These are phyloP conservation scores for Spizellomyces punctatus DNA, from an alignment of 192 early-diverging fungal genomes.

Conservation along the genomic window DNA sequence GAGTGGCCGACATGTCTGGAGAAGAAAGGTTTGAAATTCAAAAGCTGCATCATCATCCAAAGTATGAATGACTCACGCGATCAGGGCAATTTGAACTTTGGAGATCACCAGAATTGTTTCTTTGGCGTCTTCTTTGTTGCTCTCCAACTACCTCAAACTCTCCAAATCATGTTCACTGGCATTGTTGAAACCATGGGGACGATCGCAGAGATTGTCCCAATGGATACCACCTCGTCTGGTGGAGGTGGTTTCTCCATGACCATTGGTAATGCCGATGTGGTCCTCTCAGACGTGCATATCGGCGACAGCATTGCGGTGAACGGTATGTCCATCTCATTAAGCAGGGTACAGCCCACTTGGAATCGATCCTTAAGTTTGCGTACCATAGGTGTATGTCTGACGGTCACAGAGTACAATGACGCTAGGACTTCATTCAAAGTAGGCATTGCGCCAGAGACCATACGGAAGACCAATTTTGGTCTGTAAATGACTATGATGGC, in stretches of 20 bases:
- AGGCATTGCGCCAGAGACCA: slow-evolving; percentile 89
- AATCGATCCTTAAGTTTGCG: neutral
- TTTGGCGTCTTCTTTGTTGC: too few relatives aligned
- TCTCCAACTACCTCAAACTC: neutral
- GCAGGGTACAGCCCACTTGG: neutral
- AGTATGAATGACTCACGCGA: too few relatives aligned
- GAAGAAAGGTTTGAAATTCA: too few relatives aligned
- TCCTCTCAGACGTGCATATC: slow-evolving; percentile 82
- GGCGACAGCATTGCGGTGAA: slow-evolving; percentile 95
- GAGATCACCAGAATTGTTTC: too few relatives aligned
- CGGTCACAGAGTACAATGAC: slow-evolving; percentile 89
- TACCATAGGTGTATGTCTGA: slow-evolving; percentile 82
- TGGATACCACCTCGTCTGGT: slow-evolving; percentile 77
- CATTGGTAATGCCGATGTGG: slow-evolving; percentile 65
- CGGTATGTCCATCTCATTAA: slow-evolving; percentile 57
- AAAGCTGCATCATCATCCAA: too few relatives aligned
- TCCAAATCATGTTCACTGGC: slow-evolving; percentile 87
- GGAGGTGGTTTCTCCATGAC: slow-evolving; percentile 87
- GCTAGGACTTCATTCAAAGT: slow-evolving; percentile 78
- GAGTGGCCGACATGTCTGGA: too few relatives aligned
- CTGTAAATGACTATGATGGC: slow-evolving; percentile 16
- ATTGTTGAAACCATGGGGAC: slow-evolving; percentile 92
- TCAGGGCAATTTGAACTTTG: too few relatives aligned
- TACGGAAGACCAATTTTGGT: slow-evolving; percentile 91
- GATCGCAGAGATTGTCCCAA: slow-evolving; percentile 63